Conservation (phyloP, 768 basidiomycete genomes). For the Mrakia hoshinonis region DNA sequence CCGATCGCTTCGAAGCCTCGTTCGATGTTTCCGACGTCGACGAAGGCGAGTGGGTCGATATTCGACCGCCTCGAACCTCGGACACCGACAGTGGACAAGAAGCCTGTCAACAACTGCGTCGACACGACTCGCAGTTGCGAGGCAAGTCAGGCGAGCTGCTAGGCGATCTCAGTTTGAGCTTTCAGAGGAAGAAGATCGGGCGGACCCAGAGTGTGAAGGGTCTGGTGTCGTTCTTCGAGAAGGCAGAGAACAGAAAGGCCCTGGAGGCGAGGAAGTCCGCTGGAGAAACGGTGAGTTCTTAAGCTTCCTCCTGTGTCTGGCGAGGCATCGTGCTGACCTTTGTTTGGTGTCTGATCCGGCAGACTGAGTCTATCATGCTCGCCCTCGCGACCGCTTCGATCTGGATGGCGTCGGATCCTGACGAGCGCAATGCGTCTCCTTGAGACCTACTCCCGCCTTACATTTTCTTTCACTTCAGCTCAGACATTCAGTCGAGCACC, state of each 20-base stretch:
- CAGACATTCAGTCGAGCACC: no score
- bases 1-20: no score
- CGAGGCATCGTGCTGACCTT: neutral
- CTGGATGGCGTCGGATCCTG: no score
- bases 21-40: no score
- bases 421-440: no score
- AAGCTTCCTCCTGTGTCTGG: no score
- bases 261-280: neutral
- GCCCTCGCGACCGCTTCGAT: neutral
- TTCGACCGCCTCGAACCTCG: no score
- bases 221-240: neutral
- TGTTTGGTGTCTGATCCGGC: neutral
- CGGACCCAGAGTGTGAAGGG: constrained; percentile 2
- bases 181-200: neutral
- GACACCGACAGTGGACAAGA: no score
- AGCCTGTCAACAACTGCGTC: no score
- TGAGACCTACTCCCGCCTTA: no score
- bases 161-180: neutral
- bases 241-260: neutral
- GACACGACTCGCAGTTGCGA: neutral
- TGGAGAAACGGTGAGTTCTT: constrained; percentile 4
- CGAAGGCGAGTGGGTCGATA: no score
- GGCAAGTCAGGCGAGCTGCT: neutral
- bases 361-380: constrained; percentile 9
- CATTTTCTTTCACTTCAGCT: no score